Conservation (phyloP, 225 moss, liverwort and hornwort genomes). For the Rhytidiadelphus loreus region DNA sequence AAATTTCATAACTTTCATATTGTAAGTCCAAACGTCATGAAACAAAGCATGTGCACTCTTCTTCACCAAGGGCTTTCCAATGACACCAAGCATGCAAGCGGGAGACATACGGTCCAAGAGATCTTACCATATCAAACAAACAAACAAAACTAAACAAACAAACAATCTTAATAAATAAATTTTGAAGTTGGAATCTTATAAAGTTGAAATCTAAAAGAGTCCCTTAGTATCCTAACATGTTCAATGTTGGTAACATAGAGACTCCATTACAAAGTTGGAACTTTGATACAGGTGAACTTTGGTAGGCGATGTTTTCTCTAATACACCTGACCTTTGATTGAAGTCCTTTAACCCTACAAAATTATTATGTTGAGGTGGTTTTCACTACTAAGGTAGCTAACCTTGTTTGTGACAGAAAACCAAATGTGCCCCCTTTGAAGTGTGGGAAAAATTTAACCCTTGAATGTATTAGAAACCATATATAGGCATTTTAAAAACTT, state of each 20-base stretch:
- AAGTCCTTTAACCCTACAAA: neutral
- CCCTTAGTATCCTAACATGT: neutral
- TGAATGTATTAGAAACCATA: neutral
- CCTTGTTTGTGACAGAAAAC: neutral
- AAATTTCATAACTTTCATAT: too few species aligned
- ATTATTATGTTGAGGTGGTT: neutral
- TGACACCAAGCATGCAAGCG: too few species aligned
- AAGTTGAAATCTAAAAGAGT: neutral
- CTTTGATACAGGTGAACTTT: neutral
- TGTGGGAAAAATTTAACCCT: neutral
- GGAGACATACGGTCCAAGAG: too few species aligned
- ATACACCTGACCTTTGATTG: accelerated
- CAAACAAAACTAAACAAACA: too few species aligned
- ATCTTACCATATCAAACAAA: too few species aligned
- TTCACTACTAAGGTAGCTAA: neutral
- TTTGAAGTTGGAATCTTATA: neutral
- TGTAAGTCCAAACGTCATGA: too few species aligned
- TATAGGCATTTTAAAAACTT: neutral
- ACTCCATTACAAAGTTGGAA: neutral
- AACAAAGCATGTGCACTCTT: too few species aligned
- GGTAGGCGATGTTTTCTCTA: accelerated
- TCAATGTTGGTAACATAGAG: neutral
- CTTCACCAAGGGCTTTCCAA: too few species aligned
- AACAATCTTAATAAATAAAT: too few species aligned
- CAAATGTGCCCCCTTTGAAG: neutral